A percentile compares a stretch with the other conserved stretches of the same genome.
Conservation (phyloP, 768 basidiomycete genomes). For the Termitomyces sp. region DNA sequence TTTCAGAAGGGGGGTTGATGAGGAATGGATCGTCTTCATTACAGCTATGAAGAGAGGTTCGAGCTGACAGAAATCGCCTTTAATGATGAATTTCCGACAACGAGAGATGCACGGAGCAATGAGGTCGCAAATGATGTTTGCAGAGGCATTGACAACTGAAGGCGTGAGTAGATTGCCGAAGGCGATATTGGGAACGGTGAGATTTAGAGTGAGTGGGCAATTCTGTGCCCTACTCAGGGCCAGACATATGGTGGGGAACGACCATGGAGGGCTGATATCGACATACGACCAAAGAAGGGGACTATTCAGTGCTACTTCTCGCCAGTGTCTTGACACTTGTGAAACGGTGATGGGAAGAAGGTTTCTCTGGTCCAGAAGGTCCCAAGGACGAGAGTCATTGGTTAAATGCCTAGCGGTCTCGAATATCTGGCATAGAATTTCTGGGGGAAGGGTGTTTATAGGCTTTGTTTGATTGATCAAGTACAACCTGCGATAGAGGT, state of each 20-base stretch:
- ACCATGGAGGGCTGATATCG: conserved; percentile 14
- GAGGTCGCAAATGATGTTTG: conserved; percentile 3
- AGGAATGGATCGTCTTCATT: conserved; percentile 2
- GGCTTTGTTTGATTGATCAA: conserved; percentile 8
- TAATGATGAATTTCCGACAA: conserved; percentile 11
- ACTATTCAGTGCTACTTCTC: conserved; percentile 9
- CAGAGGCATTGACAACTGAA: conserved; percentile 8
- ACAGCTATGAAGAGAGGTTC: conserved; percentile 10
- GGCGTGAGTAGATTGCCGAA: conserved; percentile 9
- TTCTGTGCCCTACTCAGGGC: conserved; percentile 6
- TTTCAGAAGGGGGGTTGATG: conserved; percentile 6
- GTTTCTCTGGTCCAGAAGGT: background rate
- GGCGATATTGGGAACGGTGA: conserved; percentile 7
- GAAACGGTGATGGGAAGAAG: conserved; percentile 8
- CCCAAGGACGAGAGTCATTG: conserved; percentile 3
- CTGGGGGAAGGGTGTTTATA: conserved; percentile 11
- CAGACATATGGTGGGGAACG: conserved; percentile 5
- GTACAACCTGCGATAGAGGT: conserved; percentile 2
- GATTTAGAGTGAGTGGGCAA: conserved; percentile 10
- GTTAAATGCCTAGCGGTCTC: conserved; percentile 2
- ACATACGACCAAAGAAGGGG: conserved; percentile 14
- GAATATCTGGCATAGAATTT: conserved; percentile 11
- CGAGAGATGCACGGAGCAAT: conserved; percentile 9
- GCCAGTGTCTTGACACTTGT: conserved; percentile 15
- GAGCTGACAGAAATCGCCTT: conserved; percentile 13